Percentiles rank a stretch among this genome's conserved stretches.
Evolutionary conservation across 352 stramenopile genomes (phyloP).

Genomic region (Globisporangium sylvaticum): DNA sequence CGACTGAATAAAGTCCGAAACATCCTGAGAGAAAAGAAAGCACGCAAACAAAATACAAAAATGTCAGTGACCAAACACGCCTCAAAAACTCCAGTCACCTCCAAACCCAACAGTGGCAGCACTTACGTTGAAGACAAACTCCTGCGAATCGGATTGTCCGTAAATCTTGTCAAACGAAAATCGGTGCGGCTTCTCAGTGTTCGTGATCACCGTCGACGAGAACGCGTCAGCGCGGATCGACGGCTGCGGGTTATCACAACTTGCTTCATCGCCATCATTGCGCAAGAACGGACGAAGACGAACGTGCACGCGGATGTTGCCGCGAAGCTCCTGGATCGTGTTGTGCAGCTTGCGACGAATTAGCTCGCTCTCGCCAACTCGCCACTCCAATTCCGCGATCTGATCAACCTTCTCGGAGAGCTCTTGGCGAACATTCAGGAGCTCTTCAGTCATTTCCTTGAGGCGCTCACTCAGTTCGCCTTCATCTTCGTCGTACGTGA

Average conservation of each 20-base stretch:
- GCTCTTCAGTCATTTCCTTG: slow-evolving; percentile 69
- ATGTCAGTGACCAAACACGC: not conserved
- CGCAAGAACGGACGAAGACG: slow-evolving; percentile 90
- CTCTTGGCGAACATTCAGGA: slow-evolving; percentile 56
- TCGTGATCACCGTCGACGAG: slow-evolving; percentile 67
- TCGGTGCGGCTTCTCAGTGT: slow-evolving; percentile 64
- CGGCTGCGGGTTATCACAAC: slow-evolving; percentile 40
- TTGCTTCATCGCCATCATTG: slow-evolving; percentile 66
- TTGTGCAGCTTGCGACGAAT: slow-evolving; percentile 97
- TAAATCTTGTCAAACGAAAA: slow-evolving; percentile 99
- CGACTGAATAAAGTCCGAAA: slow-evolving; percentile 87
- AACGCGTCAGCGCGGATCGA: slow-evolving; percentile 67
- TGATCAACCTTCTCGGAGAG: slow-evolving; percentile 57
- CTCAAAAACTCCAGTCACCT: slow-evolving; percentile 12
- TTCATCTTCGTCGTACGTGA: slow-evolving; percentile 32
- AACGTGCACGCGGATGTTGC: slow-evolving; percentile 98
- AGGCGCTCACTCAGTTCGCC: slow-evolving; percentile 45
- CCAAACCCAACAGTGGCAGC: not conserved
- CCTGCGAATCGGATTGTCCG: slow-evolving; percentile 91
- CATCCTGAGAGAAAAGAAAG: slow-evolving; percentile 38
- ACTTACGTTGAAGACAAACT: slow-evolving; percentile 88
- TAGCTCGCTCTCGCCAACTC: slow-evolving; percentile 56
- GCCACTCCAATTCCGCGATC: slow-evolving; percentile 62
- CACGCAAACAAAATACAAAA: not conserved
- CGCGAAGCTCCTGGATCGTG: slow-evolving; percentile 98